phyloP scores from a whole-genome alignment of 169 alveolate genomes.

The Cryptosporidium sp. region DNA sequence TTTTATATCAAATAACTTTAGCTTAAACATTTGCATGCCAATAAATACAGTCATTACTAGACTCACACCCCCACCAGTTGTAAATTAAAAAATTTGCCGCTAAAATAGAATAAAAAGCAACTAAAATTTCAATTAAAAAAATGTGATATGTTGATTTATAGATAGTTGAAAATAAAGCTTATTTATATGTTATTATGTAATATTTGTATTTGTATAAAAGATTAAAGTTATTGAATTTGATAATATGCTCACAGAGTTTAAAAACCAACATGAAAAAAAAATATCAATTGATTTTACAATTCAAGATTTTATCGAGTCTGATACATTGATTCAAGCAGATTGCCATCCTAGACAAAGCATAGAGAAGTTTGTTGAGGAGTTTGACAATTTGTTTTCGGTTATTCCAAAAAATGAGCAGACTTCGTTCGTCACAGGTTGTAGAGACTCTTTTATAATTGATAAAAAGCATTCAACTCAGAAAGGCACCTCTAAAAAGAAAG shows the following conservation, averaged over 20 bases:
- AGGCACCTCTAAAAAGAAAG: not conserved
- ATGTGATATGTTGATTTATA: not conserved
- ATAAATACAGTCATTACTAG: conserved; percentile 27
- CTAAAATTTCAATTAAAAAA: not conserved
- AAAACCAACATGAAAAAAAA: not conserved
- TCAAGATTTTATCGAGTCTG: conserved; percentile 3
- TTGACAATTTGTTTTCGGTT: not conserved
- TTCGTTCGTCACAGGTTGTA: conserved; percentile 8
- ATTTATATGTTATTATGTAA: not conserved
- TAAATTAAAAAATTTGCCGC: conserved; percentile 16
- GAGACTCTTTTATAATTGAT: conserved; percentile 3
- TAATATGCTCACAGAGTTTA: not conserved
- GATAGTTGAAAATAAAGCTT: not conserved
- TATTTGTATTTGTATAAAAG: not conserved
- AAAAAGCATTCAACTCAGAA: not conserved
- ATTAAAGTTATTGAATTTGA: not conserved
- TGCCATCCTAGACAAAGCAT: not conserved
- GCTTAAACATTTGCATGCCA: conserved; percentile 1
- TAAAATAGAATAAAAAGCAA: not conserved
- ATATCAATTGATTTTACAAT: conserved; percentile 33
- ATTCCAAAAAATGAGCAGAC: not conserved
- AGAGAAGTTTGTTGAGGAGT: not conserved
- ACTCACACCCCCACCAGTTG: conserved; percentile 22
- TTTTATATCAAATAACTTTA: not conserved
- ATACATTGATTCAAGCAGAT: not conserved